phyloP scores from a whole-genome alignment of 1,284 basidiomycete genomes.

The Ustilago loliicola region DNA sequence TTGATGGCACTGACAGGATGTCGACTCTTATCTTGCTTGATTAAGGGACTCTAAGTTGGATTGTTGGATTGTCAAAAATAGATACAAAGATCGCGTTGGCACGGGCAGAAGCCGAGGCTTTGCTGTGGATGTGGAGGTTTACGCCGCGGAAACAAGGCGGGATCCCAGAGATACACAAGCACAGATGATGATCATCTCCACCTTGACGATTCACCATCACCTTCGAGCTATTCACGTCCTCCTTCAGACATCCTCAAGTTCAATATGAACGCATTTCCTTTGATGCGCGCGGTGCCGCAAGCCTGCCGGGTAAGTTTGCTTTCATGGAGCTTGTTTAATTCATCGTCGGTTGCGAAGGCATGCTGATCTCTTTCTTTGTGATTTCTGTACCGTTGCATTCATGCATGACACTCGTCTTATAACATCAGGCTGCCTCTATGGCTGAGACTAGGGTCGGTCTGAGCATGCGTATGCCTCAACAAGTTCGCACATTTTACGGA shows the following conservation, averaged over 20 bases:
- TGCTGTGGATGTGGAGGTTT: conserved; percentile 13
- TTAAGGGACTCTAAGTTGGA: background rate
- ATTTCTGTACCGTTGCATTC: background rate
- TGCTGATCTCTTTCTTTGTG: background rate
- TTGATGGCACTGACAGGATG: too few relatives aligned
- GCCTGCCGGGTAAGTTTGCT: conserved; percentile 30
- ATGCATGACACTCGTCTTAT: background rate
- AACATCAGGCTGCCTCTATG: conserved; percentile 32
- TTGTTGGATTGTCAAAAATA: conserved; percentile 8
- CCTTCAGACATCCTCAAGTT: background rate
- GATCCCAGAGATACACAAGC: background rate
- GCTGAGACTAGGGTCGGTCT: conserved; percentile 30
- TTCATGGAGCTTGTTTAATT: background rate
- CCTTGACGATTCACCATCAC: background rate
- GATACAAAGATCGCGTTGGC: conserved; percentile 5
- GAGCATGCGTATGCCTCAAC: conserved; percentile 36
- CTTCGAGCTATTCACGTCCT: background rate
- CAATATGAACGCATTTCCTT: conserved; percentile 36
- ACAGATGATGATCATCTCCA: background rate
- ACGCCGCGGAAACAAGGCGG: background rate
- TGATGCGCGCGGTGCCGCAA: conserved; percentile 36
- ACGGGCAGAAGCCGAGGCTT: conserved; percentile 5
- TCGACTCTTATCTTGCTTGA: background rate
- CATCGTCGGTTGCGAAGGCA: background rate
- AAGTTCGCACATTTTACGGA: conserved; percentile 39